A percentile compares a stretch with the other conserved stretches of the same genome.
These are phyloP conservation scores for Pisolithus albus DNA, from an alignment of 768 basidiomycete genomes.

Conservation along the genomic window DNA sequence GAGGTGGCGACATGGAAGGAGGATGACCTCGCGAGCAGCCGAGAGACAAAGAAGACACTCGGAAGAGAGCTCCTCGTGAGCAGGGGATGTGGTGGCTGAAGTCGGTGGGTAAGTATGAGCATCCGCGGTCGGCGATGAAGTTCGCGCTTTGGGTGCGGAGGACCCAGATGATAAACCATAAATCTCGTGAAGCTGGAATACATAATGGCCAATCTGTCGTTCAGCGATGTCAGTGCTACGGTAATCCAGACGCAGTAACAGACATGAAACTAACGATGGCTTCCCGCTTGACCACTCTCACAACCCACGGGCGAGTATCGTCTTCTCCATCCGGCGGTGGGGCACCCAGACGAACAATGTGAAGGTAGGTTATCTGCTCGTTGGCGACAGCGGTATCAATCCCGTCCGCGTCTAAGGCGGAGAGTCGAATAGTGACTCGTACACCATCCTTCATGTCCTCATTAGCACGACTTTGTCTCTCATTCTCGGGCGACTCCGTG, in stretches of 20 bases:
- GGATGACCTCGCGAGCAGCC: constrained; percentile 82
- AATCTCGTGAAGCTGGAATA: constrained; percentile 94
- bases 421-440: constrained; percentile 69
- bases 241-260: background rate
- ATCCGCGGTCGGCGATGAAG: constrained; percentile 31
- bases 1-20: constrained; percentile 88
- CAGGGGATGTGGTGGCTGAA: constrained; percentile 32
- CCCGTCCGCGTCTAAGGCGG: constrained; percentile 74
- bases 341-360: constrained; percentile 66
- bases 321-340: constrained; percentile 37
- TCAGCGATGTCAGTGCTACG: constrained; percentile 1
- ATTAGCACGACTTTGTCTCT: constrained; percentile 38
- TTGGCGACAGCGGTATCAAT: constrained; percentile 62
- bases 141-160: constrained; percentile 29
- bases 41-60: constrained; percentile 92
- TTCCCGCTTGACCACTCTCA: constrained; percentile 89
- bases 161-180: constrained; percentile 74
- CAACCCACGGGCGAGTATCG: constrained; percentile 77
- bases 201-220: constrained; percentile 80
- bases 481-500: constrained; percentile 24
- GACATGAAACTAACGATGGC: constrained; percentile 50
- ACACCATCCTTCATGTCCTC: constrained; percentile 58
- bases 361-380: constrained; percentile 84
- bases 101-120: constrained; percentile 44
- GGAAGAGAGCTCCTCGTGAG: constrained; percentile 61